phyloP scores from a whole-genome alignment of 352 stramenopile genomes.

The Phytophthora multivora region DNA sequence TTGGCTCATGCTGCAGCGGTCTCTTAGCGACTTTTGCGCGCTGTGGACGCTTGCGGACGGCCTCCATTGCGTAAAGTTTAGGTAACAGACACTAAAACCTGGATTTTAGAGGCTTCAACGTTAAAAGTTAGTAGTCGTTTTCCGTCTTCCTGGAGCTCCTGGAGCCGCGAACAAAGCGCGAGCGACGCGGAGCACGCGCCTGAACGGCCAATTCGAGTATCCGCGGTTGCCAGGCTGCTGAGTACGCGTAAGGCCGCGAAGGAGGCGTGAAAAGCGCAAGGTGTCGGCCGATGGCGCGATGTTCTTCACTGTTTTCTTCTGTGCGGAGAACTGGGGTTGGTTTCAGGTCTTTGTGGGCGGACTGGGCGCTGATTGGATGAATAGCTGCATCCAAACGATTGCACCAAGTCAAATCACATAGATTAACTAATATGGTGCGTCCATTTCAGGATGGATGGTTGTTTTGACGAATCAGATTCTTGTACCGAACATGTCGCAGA shows the following conservation, averaged over 20 bases:
- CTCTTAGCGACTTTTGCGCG: constrained; percentile 1
- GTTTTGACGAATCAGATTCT: constrained; percentile 16
- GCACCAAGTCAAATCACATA: neutral
- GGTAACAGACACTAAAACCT: constrained; percentile 15
- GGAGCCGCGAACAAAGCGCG: constrained; percentile 3
- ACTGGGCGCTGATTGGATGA: constrained; percentile 21
- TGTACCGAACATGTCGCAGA: constrained; percentile 13
- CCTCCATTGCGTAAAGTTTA: constrained; percentile 26
- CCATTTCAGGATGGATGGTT: neutral
- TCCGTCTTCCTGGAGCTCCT: constrained; percentile 18
- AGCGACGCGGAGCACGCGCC: constrained; percentile 3
- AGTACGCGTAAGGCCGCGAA: neutral
- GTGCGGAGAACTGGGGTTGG: constrained; percentile 9
- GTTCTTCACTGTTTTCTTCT: constrained; percentile 32
- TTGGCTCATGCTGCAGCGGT: constrained; percentile 6
- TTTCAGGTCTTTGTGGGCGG: constrained; percentile 12
- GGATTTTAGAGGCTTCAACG: constrained; percentile 29
- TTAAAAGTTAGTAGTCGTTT: constrained; percentile 8
- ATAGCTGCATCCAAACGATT: neutral
- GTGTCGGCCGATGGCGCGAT: neutral
- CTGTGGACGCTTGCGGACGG: constrained; percentile 25
- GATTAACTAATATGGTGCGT: neutral
- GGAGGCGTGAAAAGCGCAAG: neutral
- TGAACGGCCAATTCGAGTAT: neutral
- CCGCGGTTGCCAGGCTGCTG: too few species aligned